These are phyloP conservation scores for Pyrenophora seminiperda DNA, from an alignment of 2,329 filamentous ascomycete species.

Conservation along the genomic window DNA sequence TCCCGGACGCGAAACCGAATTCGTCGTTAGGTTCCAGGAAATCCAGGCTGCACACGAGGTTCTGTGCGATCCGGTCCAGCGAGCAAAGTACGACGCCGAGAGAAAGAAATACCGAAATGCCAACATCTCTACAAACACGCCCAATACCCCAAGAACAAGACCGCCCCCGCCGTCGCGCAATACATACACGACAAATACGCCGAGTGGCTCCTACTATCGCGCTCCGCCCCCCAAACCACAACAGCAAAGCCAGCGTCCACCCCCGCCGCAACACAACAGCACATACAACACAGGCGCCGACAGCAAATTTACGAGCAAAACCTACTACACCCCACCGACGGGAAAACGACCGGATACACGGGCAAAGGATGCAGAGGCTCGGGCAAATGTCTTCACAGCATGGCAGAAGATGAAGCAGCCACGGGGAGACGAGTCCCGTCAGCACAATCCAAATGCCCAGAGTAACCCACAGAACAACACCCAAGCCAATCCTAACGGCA, in stretches of 20 bases:
- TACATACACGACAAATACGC: conserved; percentile 48
- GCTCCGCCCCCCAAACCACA: conserved; percentile 35
- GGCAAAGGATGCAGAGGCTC: conserved; percentile 46
- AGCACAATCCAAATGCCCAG: conserved; percentile 23
- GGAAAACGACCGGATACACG: conserved; percentile 39
- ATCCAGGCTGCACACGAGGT: conserved; percentile 88
- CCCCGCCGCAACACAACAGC: conserved; percentile 35
- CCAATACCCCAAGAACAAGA: conserved; percentile 48
- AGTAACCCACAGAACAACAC: conserved; percentile 11
- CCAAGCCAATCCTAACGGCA: conserved; percentile 42
- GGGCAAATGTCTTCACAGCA: conserved; percentile 54
- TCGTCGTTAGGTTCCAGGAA: conserved; percentile 80
- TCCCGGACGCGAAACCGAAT: conserved; percentile 78
- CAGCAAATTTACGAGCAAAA: conserved; percentile 50
- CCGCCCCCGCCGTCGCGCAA: conserved; percentile 53
- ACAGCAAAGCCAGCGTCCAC: conserved; percentile 32
- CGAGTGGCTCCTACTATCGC: conserved; percentile 42
- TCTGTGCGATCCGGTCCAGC: conserved; percentile 63
- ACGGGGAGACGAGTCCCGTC: conserved; percentile 35
- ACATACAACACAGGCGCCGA: conserved; percentile 50
- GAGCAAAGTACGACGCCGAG: conserved; percentile 67
- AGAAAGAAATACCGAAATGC: conserved; percentile 53
- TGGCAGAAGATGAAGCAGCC: conserved; percentile 57
- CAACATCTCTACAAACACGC: conserved; percentile 44
- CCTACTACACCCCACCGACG: conserved; percentile 49